Percentiles rank a stretch among this genome's conserved stretches.
Conservation (phyloP, 139 green algal species). For the Closterium sp. region DNA sequence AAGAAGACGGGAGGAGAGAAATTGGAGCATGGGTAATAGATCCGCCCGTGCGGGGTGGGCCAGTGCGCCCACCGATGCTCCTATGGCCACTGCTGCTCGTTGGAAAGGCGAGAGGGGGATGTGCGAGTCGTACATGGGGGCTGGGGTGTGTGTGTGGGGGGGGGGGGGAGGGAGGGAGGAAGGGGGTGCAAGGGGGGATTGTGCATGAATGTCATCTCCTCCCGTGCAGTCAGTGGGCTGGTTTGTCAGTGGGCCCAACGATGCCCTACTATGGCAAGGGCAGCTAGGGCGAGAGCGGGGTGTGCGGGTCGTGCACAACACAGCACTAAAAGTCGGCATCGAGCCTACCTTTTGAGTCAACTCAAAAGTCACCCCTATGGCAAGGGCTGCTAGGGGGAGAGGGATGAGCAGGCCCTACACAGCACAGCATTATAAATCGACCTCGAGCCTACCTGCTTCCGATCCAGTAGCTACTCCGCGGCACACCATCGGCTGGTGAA, state of each 20-base stretch:
- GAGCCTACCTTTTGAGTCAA: too few relatives aligned
- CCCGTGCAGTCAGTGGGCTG: background rate
- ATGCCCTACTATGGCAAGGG: background rate
- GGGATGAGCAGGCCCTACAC: too few relatives aligned
- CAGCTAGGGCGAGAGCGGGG: background rate
- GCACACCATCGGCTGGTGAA: background rate
- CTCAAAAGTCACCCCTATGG: background rate
- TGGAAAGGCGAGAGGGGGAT: conserved; percentile 65
- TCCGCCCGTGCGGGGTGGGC: conserved; percentile 63
- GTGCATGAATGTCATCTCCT: background rate
- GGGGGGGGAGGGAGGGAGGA: too few relatives aligned
- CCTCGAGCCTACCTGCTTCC: background rate
- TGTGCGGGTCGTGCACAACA: background rate
- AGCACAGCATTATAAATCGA: too few relatives aligned
- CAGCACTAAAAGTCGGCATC: too few relatives aligned
- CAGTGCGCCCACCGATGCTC: conserved; percentile 64
- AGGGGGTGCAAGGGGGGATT: too few relatives aligned
- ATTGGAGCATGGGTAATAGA: too few relatives aligned
- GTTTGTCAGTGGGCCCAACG: background rate
- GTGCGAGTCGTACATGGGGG: conserved; percentile 55
- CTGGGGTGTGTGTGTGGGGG: too few relatives aligned
- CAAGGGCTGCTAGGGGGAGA: background rate
- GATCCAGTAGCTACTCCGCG: background rate
- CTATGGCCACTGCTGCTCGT: conserved; percentile 64
- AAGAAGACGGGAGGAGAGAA: too few relatives aligned